These are phyloP conservation scores for Nemania sp. DNA, from an alignment of 2,329 filamentous ascomycete genomes.

Conservation along the genomic window DNA sequence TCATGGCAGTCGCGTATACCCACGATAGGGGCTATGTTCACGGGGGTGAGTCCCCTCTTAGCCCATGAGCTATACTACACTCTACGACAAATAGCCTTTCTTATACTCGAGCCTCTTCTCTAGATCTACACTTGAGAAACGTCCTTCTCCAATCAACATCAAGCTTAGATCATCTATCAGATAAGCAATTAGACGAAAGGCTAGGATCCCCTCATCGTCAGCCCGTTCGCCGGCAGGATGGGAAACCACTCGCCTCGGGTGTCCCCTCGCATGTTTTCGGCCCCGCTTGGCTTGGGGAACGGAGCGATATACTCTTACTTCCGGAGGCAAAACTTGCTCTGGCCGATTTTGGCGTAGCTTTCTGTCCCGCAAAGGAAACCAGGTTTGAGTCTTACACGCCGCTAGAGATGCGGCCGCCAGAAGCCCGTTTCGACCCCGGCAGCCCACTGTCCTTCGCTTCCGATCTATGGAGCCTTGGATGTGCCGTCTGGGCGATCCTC, in stretches of 20 bases:
- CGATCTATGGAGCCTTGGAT: constrained; percentile 20
- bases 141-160: no score
- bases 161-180: constrained; percentile 4
- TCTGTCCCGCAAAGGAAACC: constrained; percentile 3
- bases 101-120: no score
- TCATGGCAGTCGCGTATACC: not conserved
- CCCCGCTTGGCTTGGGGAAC: not conserved
- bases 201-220: not conserved
- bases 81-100: no score
- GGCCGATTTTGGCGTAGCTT: constrained; percentile 8
- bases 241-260: constrained; percentile 1
- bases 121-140: no score
- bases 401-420: not conserved
- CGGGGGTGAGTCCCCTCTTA: no score
- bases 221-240: constrained; percentile 3
- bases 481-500: constrained; percentile 3
- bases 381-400: constrained; percentile 13
- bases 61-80: no score
- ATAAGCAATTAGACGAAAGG: constrained; percentile 8
- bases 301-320: not conserved
- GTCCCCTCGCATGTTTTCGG: not conserved
- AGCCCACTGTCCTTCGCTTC: constrained; percentile 10
- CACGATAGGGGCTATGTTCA: no score
- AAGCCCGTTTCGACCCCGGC: constrained; percentile 10
- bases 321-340: not conserved